Percentiles rank a stretch among this genome's conserved stretches.
Evolutionary conservation across 2,329 filamentous ascomycete species (phyloP).

Genomic region (Gnomoniopsis smithogilvyi): DNA sequence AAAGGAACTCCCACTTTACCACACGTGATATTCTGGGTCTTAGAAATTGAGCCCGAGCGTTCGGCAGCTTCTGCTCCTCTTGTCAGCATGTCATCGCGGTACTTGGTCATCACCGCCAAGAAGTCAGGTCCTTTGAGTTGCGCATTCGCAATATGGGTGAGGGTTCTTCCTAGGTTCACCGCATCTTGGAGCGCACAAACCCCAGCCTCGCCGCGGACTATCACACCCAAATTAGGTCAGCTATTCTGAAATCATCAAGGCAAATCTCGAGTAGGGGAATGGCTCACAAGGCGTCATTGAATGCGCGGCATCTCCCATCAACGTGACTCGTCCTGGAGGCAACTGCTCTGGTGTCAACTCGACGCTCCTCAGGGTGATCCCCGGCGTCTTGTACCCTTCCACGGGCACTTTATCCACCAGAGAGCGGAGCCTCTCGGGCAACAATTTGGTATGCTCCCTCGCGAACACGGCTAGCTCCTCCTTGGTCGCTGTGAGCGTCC

Average conservation of each 20-base stretch:
- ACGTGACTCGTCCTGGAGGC: constrained; percentile 30
- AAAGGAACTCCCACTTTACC: neutral
- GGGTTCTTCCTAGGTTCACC: constrained; percentile 18
- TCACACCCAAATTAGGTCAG: neutral
- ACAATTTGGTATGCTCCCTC: neutral
- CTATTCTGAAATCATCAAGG: neutral
- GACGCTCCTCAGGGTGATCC: constrained; percentile 29
- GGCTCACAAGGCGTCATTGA: constrained; percentile 28
- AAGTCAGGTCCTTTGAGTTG: neutral
- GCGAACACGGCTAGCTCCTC: constrained; percentile 9
- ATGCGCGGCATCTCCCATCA: constrained; percentile 46
- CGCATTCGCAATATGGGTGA: neutral
- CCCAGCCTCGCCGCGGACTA: constrained; percentile 45
- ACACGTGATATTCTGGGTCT: no score
- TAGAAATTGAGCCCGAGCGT: neutral
- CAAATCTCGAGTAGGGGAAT: neutral
- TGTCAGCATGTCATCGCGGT: constrained; percentile 5
- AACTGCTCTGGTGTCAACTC: constrained; percentile 33
- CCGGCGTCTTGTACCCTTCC: constrained; percentile 1
- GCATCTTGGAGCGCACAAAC: constrained; percentile 42
- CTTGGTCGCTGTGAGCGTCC: constrained; percentile 7
- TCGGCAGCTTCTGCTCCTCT: constrained; percentile 1
- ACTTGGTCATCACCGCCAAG: constrained; percentile 1
- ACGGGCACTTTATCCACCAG: constrained; percentile 4
- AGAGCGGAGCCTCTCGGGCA: constrained; percentile 1